These are phyloP conservation scores for Aspergillus puulaauensis DNA, from an alignment of 2,329 filamentous ascomycete genomes.

Conservation along the genomic window DNA sequence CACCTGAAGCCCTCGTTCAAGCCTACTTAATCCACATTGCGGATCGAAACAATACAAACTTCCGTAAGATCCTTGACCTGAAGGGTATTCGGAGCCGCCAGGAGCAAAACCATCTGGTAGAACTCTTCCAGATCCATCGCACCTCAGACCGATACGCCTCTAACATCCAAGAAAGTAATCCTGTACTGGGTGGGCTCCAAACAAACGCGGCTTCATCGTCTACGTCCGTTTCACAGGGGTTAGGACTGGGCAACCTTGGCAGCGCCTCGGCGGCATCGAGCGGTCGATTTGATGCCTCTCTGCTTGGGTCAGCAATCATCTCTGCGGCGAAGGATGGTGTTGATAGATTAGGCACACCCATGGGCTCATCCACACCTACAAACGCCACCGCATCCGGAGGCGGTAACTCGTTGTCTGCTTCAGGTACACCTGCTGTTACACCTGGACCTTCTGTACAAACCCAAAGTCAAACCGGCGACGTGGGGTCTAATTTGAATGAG, in stretches of 20 bases:
- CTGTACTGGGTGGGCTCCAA: slow-evolving; percentile 67
- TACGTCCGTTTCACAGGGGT: slow-evolving; percentile 47
- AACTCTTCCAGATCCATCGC: slow-evolving; percentile 87
- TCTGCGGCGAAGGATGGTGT: slow-evolving; percentile 83
- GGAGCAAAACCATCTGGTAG: slow-evolving; percentile 79
- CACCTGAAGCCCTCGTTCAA: slow-evolving; percentile 90
- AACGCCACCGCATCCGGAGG: slow-evolving; percentile 24
- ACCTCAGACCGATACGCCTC: slow-evolving; percentile 62
- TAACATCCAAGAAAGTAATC: slow-evolving; percentile 67
- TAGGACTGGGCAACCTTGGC: slow-evolving; percentile 42
- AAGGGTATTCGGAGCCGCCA: slow-evolving; percentile 81
- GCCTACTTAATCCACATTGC: slow-evolving; percentile 97
- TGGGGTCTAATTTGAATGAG: slow-evolving; percentile 71
- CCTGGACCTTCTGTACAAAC: slow-evolving; percentile 24
- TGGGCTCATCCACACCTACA: slow-evolving; percentile 37
- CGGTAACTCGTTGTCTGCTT: slow-evolving; percentile 25
- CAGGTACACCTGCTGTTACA: slow-evolving; percentile 19
- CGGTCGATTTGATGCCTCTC: slow-evolving; percentile 73
- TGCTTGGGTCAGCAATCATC: slow-evolving; percentile 82
- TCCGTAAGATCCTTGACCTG: slow-evolving; percentile 91
- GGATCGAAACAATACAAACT: slow-evolving; percentile 90
- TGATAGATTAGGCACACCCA: slow-evolving; percentile 69
- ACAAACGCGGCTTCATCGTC: slow-evolving; percentile 27
- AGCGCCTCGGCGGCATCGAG: slow-evolving; percentile 41
- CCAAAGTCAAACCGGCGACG: slow-evolving; percentile 23